Evolutionary conservation across 768 basidiomycete genomes (phyloP).

Genomic region (Lactifluus rugatus): DNA sequence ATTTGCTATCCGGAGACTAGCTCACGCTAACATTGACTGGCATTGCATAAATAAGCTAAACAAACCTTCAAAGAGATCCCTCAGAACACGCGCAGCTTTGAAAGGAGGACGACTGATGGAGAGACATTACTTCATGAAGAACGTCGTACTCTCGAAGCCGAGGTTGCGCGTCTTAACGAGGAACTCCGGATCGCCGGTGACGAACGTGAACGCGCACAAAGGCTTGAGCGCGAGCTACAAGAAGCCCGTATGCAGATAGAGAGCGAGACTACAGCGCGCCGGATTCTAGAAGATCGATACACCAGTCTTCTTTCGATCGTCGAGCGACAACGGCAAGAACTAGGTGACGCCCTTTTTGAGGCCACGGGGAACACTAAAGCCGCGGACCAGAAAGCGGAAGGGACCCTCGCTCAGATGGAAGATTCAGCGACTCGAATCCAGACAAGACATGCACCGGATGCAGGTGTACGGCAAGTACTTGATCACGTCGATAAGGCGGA

Average conservation of each 20-base stretch:
- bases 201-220: constrained; percentile 44
- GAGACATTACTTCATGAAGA: constrained; percentile 52
- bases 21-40: not conserved
- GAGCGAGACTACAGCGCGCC: constrained; percentile 46
- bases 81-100: constrained; percentile 48
- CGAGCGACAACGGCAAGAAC: constrained; percentile 42
- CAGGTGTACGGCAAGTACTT: constrained; percentile 38
- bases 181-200: constrained; percentile 34
- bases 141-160: constrained; percentile 41
- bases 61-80: constrained; percentile 62
- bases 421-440: too few species aligned
- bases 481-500: constrained; percentile 88
- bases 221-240: constrained; percentile 53
- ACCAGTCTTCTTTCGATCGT: constrained; percentile 43
- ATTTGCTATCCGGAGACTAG: not conserved
- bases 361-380: constrained; percentile 52
- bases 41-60: constrained; percentile 45
- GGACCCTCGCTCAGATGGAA: not conserved
- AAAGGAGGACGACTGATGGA: constrained; percentile 44
- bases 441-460: constrained; percentile 21
- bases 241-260: constrained; percentile 53
- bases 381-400: constrained; percentile 49
- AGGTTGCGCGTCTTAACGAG: constrained; percentile 44
- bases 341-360: constrained; percentile 49
- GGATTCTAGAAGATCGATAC: constrained; percentile 55